Base-by-base conservation (phyloP, 257 asterid genomes). In the Solanum chmielewskii region DNA sequence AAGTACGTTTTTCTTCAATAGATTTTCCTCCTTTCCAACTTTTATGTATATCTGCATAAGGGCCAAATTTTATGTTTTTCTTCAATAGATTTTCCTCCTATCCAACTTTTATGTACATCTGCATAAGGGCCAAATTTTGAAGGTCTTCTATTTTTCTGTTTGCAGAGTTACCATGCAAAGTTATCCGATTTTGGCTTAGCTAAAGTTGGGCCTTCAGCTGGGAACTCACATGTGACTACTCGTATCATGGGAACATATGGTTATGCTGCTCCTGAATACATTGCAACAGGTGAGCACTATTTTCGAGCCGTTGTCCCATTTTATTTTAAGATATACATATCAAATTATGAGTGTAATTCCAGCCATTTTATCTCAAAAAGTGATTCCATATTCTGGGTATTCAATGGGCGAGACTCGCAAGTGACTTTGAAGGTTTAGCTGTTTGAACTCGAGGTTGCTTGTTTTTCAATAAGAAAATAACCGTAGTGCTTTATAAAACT, bases 201-300 rank as follows among this genome's bases (percentile, higher is more conserved):
- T 66, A 91, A 90, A 89, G 88, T 91, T 78, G 94, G 93, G 73
- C 94, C 94, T 33, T 47, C 91, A 6, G 92, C 77, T 83, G 93
- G 92, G 64, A 70, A 85, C 75, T 91, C 93, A 83, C 94, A 92
- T 59, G 94, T 92, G 71, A 92, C 94, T 23, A 92, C 94, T 69
- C 89, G 93, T 86, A 88, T 92, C 69, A 90, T 91, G 94, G 94
- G 94, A 76, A 92, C 93, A 44, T 27, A 85, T 52, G 94, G 94
- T 74, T 91, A 92, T 86, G 93, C 93, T 83, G 94, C 94, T 59
- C 94, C 94, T 74, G 94, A 92, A 87, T 92, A 92, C 83, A 60
- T 92, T 73, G 93, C 94, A 42, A 92, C 93, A 86, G 94, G 93
- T 91, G 73, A 86, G 84, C 16, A 15, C 64, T 45, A 44, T 14